phyloP scores from a whole-genome alignment of 805 yeast species.

The Teunomyces cretensis region DNA sequence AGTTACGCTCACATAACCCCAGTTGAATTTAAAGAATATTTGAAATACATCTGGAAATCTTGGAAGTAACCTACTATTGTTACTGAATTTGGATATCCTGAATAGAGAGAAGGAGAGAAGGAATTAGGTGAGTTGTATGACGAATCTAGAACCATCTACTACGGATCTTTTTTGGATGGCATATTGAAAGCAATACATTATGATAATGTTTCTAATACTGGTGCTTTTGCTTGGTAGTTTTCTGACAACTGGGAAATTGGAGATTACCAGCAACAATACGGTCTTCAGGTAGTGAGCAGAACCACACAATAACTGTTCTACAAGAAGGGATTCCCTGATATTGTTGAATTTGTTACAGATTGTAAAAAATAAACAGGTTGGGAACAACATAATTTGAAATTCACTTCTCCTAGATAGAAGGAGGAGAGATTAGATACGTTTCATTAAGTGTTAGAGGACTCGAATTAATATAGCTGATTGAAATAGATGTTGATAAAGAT shows the following conservation, averaged over 20 bases:
- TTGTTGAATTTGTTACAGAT: constrained; percentile 1
- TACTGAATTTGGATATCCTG: constrained; percentile 36
- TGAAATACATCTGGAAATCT: constrained; percentile 25
- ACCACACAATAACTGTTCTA: constrained; percentile 24
- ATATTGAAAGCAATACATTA: constrained; percentile 21
- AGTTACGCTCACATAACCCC: constrained; percentile 22
- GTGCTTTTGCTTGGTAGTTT: constrained; percentile 34
- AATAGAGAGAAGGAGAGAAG: constrained; percentile 27
- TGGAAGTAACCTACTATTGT: constrained; percentile 24
- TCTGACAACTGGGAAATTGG: constrained; percentile 36
- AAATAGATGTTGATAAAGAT: no score
- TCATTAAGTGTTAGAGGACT: no score
- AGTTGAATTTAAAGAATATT: constrained; percentile 21
- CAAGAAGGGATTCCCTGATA: constrained; percentile 14
- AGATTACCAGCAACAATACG: constrained; percentile 19
- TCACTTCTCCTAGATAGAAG: no score
- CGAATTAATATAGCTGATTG: no score
- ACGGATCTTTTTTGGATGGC: constrained; percentile 24
- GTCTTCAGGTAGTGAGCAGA: constrained; percentile 24
- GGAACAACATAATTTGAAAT: no score
- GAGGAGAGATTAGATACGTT: no score
- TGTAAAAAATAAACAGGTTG: no score
- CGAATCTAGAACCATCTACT: constrained; percentile 27
- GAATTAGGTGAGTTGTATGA: constrained; percentile 23
- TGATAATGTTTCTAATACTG: constrained; percentile 27